Base-by-base conservation (phyloP, 2,329 filamentous ascomycete species). In the Trichoderma simmonsii region DNA sequence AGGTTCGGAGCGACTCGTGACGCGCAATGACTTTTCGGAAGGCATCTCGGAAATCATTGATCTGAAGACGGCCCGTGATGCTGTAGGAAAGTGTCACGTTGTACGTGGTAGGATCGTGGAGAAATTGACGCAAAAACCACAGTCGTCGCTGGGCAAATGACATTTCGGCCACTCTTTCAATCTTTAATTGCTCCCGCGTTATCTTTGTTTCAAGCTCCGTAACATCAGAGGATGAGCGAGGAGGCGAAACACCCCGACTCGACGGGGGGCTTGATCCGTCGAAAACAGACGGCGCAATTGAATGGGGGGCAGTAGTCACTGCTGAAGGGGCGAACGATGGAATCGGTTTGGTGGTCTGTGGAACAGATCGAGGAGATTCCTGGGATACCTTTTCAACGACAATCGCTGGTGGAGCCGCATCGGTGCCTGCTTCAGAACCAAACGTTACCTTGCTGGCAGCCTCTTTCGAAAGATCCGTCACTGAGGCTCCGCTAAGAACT, bases 401-500 rank as follows among this genome's bases (percentile, higher is more conserved):
- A 30, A 59, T n/a, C 15, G 26, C 28, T 18, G 56, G 26, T 59
- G 56, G 7, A 59, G 7, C 14, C 3, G 18, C 56, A n/a, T 59
- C 56, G 6, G 0, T 3, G 3, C 15, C 3, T 59, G 28, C 28
- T 18, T 32, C 56, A 3, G 56, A n/a, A 4, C 60, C 36, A 39
- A 63, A 21, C 28, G 21, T 6, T 4, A 43, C 60, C 60, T 63
- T 63, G 0, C 56, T 30, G 12, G 56, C 56, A 30, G 56, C 56
- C 56, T 59, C 28, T 15, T 63, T 43, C 4, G n/a, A 36, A 14
- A 63, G 32, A 12, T 63, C 60, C 12, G 60, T 6, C 15, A 65
- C 39, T 21, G 62, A 48, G 26, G 34, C 34, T 8, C 81, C 82
- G 1, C 77, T 75, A 2, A 78, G 43, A 21, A 80, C 74, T 71